phyloP scores from a whole-genome alignment of 768 basidiomycete species.

The Infundibulicybe gibba region DNA sequence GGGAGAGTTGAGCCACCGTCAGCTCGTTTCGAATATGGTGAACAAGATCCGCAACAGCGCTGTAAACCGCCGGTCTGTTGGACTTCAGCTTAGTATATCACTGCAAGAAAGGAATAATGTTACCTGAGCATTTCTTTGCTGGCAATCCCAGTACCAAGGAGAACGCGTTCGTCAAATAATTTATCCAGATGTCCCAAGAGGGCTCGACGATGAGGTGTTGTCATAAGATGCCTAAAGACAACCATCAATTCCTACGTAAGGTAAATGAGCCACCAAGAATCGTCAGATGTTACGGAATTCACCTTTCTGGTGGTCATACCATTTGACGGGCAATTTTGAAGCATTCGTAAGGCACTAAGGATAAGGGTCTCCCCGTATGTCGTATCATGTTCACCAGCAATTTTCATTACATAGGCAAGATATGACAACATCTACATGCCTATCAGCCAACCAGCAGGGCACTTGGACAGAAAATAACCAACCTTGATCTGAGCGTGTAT shows the following conservation, averaged over 20 bases:
- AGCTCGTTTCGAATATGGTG: conserved; percentile 89
- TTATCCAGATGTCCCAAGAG: conserved; percentile 84
- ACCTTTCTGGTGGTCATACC: conserved; percentile 83
- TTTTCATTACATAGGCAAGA: conserved; percentile 83
- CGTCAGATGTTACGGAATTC: conserved; percentile 3
- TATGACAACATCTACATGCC: conserved; percentile 78
- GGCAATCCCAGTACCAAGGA: conserved; percentile 81
- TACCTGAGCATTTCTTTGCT: conserved; percentile 84
- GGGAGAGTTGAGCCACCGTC: conserved; percentile 67
- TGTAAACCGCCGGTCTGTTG: conserved; percentile 72
- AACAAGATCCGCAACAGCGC: conserved; percentile 87
- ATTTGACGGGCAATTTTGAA: conserved; percentile 91
- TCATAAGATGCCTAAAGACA: conserved; percentile 86
- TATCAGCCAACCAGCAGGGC: conserved; percentile 3
- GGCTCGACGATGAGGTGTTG: conserved; percentile 71
- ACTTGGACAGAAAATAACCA: conserved; percentile 12
- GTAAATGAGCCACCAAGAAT: conserved; percentile 5
- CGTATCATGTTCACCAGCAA: conserved; percentile 54
- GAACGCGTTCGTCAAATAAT: conserved; percentile 84
- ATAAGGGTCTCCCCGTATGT: conserved; percentile 80
- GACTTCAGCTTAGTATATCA: too few relatives aligned
- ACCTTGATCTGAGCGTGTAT: conserved; percentile 92
- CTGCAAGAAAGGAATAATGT: conserved; percentile 9
- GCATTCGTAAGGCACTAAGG: conserved; percentile 74
- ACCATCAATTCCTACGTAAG: conserved; percentile 78